Conservation (phyloP, 208 protist genomes). For the Wallacemonas sp. region DNA sequence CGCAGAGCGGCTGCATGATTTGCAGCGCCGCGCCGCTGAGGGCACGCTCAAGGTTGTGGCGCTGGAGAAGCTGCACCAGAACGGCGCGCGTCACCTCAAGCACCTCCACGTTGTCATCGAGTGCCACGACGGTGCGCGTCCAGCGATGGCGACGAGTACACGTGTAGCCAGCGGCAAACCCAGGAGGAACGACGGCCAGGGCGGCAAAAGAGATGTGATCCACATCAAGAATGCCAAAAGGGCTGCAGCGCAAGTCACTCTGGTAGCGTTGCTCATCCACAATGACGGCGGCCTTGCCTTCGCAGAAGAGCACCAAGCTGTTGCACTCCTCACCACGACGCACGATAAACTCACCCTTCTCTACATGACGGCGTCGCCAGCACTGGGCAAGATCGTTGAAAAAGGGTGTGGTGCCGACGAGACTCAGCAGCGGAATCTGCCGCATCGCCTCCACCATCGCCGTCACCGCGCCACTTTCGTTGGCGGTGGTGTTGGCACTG, state of each 20-base stretch:
- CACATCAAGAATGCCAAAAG: slow-evolving; percentile 9
- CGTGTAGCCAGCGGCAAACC: slow-evolving; percentile 73
- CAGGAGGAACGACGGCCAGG: slow-evolving; percentile 31
- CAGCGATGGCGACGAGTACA: slow-evolving; percentile 79
- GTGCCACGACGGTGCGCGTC: slow-evolving; percentile 55
- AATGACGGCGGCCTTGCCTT: slow-evolving; percentile 57
- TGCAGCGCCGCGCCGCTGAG: slow-evolving; percentile 63
- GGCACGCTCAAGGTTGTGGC: slow-evolving; percentile 43
- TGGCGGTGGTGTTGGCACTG: neutral
- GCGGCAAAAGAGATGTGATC: slow-evolving; percentile 1
- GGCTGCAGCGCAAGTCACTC: neutral
- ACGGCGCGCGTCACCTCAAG: slow-evolving; percentile 62
- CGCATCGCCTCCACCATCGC: slow-evolving; percentile 43
- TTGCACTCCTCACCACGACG: slow-evolving; percentile 75
- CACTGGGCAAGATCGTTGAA: slow-evolving; percentile 23
- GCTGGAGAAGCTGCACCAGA: slow-evolving; percentile 63
- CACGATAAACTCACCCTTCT: slow-evolving; percentile 54
- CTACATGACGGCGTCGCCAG: slow-evolving; percentile 46
- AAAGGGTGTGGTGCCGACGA: slow-evolving; percentile 30
- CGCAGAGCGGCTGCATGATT: slow-evolving; percentile 70
- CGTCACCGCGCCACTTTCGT: neutral
- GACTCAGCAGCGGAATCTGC: slow-evolving; percentile 36
- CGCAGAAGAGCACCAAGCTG: slow-evolving; percentile 61
- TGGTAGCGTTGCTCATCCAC: slow-evolving; percentile 27
- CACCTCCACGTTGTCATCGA: slow-evolving; percentile 71